These are phyloP conservation scores for Naegleria gruberi DNA, from an alignment of 208 protist species.

Conservation along the genomic window DNA sequence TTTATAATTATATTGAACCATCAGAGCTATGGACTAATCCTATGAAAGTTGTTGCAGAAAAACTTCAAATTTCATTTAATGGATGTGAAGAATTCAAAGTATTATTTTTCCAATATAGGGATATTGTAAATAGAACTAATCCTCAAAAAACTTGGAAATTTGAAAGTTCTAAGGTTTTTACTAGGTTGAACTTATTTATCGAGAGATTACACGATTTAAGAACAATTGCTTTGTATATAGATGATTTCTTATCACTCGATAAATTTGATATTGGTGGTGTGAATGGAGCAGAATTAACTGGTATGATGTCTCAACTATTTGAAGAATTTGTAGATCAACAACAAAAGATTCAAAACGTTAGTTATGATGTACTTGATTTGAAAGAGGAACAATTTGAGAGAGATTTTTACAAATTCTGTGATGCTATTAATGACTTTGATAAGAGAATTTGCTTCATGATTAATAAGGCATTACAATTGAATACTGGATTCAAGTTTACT, in stretches of 20 bases:
- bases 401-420: constrained; percentile 48
- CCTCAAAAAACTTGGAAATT: neutral
- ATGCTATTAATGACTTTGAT: constrained; percentile 46
- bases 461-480: constrained; percentile 44
- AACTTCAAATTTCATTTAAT: constrained; percentile 22
- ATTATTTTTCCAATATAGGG: constrained; percentile 41
- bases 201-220: neutral
- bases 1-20: constrained; percentile 32
- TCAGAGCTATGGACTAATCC: constrained; percentile 34
- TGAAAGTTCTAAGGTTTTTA: neutral
- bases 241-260: neutral
- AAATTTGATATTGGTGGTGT: constrained; percentile 7
- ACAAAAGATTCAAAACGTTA: neutral
- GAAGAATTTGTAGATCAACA: neutral
- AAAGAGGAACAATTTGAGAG: constrained; percentile 51
- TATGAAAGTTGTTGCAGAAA: constrained; percentile 28
- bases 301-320: neutral
- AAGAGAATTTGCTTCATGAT: constrained; percentile 45
- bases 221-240: neutral
- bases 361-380: constrained; percentile 51
- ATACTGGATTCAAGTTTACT: constrained; percentile 33
- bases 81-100: constrained; percentile 26
- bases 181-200: neutral
- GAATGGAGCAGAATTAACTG: neutral
- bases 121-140: neutral